Evolutionary conservation across 768 basidiomycete species (phyloP).

Genomic region (Kwoniella sp.): DNA sequence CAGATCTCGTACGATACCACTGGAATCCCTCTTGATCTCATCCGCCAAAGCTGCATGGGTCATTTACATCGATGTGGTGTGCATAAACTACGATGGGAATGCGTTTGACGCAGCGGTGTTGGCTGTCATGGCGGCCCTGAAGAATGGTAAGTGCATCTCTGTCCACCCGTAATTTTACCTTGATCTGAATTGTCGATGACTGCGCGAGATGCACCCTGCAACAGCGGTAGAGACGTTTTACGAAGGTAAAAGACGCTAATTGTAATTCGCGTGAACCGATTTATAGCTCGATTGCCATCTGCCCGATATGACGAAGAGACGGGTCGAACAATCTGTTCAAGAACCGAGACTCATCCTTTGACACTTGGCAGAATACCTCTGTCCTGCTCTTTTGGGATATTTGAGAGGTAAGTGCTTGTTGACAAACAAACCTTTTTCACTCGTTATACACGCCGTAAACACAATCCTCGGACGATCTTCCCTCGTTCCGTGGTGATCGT

Average conservation of each 20-base stretch:
- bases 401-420: slow-evolving; percentile 63
- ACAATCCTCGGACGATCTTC: no score
- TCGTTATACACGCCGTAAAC: no score
- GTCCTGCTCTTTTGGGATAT: slow-evolving; percentile 73
- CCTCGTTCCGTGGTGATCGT: no score
- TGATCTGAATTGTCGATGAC: no score
- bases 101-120: slow-evolving; percentile 85
- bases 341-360: slow-evolving; percentile 41
- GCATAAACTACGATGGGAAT: slow-evolving; percentile 97
- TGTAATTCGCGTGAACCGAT: no score
- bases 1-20: slow-evolving; percentile 12
- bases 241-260: no score
- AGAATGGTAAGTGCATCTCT: slow-evolving; percentile 66
- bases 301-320: slow-evolving; percentile 72
- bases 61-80: slow-evolving; percentile 90
- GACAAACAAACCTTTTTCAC: no score
- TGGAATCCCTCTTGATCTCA: slow-evolving; percentile 73
- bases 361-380: slow-evolving; percentile 52
- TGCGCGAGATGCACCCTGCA: no score
- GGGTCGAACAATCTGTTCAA: slow-evolving; percentile 65
- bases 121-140: slow-evolving; percentile 82
- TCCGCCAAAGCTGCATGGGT: slow-evolving; percentile 83
- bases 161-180: no score
- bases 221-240: no score
- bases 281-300: slow-evolving; percentile 68